Evolutionary conservation across 805 yeast genomes (phyloP).

Genomic region (Schwanniomyces polymorphus): DNA sequence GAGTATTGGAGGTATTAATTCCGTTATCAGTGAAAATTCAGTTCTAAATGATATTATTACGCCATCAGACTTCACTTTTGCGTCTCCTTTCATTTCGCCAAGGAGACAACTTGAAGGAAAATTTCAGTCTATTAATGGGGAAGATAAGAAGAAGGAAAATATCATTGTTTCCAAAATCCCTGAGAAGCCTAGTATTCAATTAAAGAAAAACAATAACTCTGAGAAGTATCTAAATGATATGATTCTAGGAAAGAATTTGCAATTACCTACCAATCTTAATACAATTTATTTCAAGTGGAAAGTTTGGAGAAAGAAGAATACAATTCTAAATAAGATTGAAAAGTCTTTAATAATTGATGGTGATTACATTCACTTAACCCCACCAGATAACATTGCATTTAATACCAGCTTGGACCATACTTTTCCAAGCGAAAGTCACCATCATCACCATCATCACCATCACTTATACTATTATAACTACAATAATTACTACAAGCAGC

Average conservation of each 20-base stretch:
- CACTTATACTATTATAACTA: slow-evolving; percentile 40
- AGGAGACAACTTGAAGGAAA: slow-evolving; percentile 17
- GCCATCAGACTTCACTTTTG: slow-evolving; percentile 23
- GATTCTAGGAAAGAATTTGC: slow-evolving; percentile 24
- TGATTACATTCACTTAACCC: slow-evolving; percentile 86
- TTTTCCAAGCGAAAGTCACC: slow-evolving; percentile 16
- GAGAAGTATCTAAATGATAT: slow-evolving; percentile 31
- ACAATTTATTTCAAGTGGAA: slow-evolving; percentile 79
- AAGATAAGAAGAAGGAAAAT: not conserved
- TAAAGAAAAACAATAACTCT: slow-evolving; percentile 5
- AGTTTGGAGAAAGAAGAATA: slow-evolving; percentile 86
- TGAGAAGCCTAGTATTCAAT: not conserved
- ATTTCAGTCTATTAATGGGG: slow-evolving; percentile 5
- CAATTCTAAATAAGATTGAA: slow-evolving; percentile 77
- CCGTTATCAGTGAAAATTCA: slow-evolving; percentile 6
- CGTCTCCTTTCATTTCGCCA: slow-evolving; percentile 22
- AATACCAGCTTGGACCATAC: slow-evolving; percentile 31
- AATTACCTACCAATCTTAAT: slow-evolving; percentile 34
- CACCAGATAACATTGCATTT: slow-evolving; percentile 69
- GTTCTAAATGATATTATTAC: slow-evolving; percentile 24
- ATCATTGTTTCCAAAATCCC: not conserved
- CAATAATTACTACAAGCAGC: slow-evolving; percentile 54
- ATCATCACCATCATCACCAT: slow-evolving; percentile 28
- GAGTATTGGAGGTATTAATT: not conserved
- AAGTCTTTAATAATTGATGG: slow-evolving; percentile 88